Evolutionary conservation across 805 yeast species (phyloP).

Genomic region (Myxozyma nipponensis): DNA sequence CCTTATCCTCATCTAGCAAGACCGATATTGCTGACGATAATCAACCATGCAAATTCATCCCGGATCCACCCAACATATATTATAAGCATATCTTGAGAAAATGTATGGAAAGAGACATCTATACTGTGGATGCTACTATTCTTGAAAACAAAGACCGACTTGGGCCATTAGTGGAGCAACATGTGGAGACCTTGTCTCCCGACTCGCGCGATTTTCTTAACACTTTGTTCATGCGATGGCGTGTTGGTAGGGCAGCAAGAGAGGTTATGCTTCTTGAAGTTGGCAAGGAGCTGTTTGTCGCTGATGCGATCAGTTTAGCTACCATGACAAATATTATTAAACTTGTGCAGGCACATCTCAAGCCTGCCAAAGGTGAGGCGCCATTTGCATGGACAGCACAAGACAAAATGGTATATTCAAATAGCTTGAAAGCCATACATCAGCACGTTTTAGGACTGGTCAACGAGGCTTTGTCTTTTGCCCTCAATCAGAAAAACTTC

Average conservation of each 20-base stretch:
- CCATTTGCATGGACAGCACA: constrained; percentile 12
- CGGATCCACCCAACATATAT: constrained; percentile 43
- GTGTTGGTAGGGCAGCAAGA: constrained; percentile 49
- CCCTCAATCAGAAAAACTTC: background rate
- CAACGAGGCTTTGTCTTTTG: background rate
- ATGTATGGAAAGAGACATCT: constrained; percentile 45
- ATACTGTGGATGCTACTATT: constrained; percentile 23
- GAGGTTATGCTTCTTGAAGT: constrained; percentile 52
- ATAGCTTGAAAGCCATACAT: constrained; percentile 8
- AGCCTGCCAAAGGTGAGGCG: background rate
- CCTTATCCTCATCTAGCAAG: background rate
- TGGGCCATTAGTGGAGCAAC: constrained; percentile 2
- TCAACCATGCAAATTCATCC: constrained; percentile 36
- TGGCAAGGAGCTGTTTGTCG: constrained; percentile 38
- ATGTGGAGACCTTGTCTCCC: constrained; percentile 41
- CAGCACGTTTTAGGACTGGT: background rate
- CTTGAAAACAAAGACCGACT: constrained; percentile 19
- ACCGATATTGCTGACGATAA: background rate
- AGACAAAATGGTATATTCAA: constrained; percentile 10
- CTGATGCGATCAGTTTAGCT: background rate
- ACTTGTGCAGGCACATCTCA: background rate
- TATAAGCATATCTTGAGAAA: constrained; percentile 43
- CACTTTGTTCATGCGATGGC: constrained; percentile 54
- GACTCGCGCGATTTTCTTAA: constrained; percentile 44
- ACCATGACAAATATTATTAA: constrained; percentile 2